Base-by-base conservation (phyloP, 495 filamentous ascomycete species). In the Penicillium diatomitis region DNA sequence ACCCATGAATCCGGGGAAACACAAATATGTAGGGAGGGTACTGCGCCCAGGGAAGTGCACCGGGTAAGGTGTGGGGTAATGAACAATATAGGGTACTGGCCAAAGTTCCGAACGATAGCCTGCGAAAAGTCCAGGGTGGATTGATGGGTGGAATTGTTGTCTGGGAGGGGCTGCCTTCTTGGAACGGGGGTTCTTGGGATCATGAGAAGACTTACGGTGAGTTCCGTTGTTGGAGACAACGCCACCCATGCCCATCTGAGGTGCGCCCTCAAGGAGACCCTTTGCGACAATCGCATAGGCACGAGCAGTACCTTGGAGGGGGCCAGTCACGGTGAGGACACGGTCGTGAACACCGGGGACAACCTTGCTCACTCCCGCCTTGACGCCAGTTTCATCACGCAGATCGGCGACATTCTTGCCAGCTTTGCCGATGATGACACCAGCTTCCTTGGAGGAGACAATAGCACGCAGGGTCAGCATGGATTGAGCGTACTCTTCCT, bases 321-420 rank as follows among this genome's bases (percentile, higher is more conserved):
- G 75, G 57, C 92, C 92, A 31, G 90, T 91, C 55, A 98, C 90
- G 42, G 92, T 96, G 56, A 98, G 73, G 48, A 98, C 94, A 40
- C 92, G 88, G 70, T 98, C 92, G 64, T 95, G 90, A 38, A 98
- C 92, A 49, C 91, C 90, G 46, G 87, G 88, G 41, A 98, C 92
- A 38, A 97, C 94, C 75, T 97, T 98, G 79, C 89, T 96, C 37
- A 98, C 92, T 52, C 92, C 92, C 51, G 92, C 92, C 68, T 91
- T 95, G 44, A 96, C 92, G 50, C 90, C 92, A 44, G 94, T 98
- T 68, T 96, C 90, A 50, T 98, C 91, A 60, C 92, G 87, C 51
- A 98, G 74, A 63, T 97, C 90, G 28, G 92, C 92, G 37, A 98
- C 92, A 61, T 98, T 97, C 77, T 98, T 95, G 50, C 92, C 92